Percentiles rank a stretch among this genome's conserved stretches.
phyloP scores from a whole-genome alignment of 257 asterid genomes.

The Nicotiana knightiana region DNA sequence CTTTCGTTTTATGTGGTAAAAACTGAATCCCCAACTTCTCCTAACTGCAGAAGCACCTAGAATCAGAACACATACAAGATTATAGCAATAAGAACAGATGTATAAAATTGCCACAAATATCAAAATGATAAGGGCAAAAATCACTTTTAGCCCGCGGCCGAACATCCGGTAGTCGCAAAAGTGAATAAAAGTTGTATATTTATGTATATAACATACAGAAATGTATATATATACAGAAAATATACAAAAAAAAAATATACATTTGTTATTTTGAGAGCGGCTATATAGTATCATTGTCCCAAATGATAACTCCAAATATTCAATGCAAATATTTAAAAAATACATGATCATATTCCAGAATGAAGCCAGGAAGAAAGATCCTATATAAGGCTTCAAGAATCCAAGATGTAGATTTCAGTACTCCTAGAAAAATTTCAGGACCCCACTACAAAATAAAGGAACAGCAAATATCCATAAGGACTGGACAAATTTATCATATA shows the following conservation, averaged over 20 bases:
- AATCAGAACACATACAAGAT: background rate
- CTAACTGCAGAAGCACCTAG: slow-evolving; percentile 1
- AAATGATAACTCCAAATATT: background rate
- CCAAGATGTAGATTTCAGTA: background rate
- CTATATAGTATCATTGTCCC: no score
- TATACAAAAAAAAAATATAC: no score
- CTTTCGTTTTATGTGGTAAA: slow-evolving; percentile 5
- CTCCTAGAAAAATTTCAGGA: background rate
- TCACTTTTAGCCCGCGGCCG: no score
- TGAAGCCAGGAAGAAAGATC: slow-evolving; percentile 1
- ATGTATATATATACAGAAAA: no score
- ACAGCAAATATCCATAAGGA: background rate
- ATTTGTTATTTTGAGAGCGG: no score
- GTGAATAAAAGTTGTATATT: no score
- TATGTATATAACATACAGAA: no score
- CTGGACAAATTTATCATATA: background rate
- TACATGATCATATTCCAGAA: background rate
- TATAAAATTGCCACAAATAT: background rate
- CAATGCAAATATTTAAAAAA: background rate
- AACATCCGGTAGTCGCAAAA: no score
- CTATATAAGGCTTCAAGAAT: background rate
- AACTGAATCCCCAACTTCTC: background rate
- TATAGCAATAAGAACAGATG: background rate
- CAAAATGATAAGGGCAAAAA: background rate
- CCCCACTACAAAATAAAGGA: background rate